Evolutionary conservation across 176 grass and related monocot species (phyloP).

Genomic region (Themeda triandra): DNA sequence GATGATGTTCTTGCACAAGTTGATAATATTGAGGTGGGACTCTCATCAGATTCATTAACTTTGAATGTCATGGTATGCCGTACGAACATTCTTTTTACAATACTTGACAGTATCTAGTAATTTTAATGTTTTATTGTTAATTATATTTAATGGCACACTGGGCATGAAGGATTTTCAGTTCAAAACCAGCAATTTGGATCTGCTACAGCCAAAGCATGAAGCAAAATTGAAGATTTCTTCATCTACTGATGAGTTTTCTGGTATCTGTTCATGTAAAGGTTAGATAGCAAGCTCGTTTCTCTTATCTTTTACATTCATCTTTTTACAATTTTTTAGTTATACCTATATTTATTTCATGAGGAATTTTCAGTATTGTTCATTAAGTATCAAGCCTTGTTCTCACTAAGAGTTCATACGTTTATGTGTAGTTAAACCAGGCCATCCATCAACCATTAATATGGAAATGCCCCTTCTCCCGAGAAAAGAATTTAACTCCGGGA

Average conservation of each 20-base stretch:
- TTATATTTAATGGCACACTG: neutral
- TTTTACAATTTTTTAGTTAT: neutral
- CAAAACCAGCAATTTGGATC: conserved; percentile 29
- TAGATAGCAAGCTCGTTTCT: conserved; percentile 5
- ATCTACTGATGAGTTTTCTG: conserved; percentile 14
- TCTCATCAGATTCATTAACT: conserved; percentile 24
- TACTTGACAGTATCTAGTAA: neutral
- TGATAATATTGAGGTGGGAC: conserved; percentile 8
- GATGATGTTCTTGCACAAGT: conserved; percentile 22
- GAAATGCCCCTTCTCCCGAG: neutral
- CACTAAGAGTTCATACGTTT: neutral
- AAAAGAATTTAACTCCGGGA: conserved; percentile 35
- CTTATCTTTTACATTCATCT: neutral
- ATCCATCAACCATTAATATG: conserved; percentile 25
- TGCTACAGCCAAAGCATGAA: conserved; percentile 20
- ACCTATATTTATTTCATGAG: neutral
- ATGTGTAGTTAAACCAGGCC: conserved; percentile 25
- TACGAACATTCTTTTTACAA: neutral
- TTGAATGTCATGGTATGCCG: conserved; percentile 13
- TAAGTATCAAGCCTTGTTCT: neutral
- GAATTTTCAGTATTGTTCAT: neutral
- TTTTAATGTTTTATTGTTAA: neutral
- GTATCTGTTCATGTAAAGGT: conserved; percentile 34
- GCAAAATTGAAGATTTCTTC: conserved; percentile 22
- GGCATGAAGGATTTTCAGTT: conserved; percentile 27